A percentile compares a stretch with the other conserved stretches of the same genome.
phyloP scores from a whole-genome alignment of 2,329 filamentous ascomycete species.

The Epichloe sibirici region DNA sequence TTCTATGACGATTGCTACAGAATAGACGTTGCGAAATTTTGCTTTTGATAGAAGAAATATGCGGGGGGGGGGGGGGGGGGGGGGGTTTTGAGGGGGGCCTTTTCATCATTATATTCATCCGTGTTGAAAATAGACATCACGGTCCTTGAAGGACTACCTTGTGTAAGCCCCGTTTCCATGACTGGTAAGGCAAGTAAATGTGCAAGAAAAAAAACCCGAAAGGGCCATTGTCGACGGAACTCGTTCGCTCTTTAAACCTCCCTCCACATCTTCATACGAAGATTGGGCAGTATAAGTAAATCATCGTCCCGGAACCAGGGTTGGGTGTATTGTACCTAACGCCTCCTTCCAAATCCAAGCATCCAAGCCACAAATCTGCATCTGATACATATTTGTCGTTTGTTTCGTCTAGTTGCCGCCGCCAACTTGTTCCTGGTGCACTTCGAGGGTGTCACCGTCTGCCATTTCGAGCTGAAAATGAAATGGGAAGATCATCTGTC shows the following conservation, averaged over 20 bases:
- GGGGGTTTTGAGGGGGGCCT: not conserved
- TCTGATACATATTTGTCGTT: not conserved
- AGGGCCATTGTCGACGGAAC: not conserved
- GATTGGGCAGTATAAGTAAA: no score
- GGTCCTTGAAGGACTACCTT: not conserved
- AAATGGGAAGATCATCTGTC: not conserved
- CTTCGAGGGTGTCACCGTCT: constrained; percentile 90
- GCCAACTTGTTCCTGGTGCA: constrained; percentile 96
- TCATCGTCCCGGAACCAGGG: no score
- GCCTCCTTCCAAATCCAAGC: constrained; percentile 3
- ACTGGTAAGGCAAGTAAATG: not conserved
- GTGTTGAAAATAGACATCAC: not conserved
- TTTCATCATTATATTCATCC: not conserved
- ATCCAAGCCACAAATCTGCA: constrained; percentile 1
- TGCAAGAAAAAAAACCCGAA: not conserved
- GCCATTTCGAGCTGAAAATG: constrained; percentile 74
- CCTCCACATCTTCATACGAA: no score
- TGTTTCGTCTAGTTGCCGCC: constrained; percentile 32
- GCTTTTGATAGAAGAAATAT: not conserved
- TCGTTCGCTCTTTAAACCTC: not conserved
- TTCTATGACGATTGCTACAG: not conserved
- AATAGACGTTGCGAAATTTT: not conserved
- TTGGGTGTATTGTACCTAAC: constrained; percentile 3
- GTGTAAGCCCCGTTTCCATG: not conserved
- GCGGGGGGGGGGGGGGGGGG: no score